Conservation (phyloP, 1,284 basidiomycete genomes). For the Apiotrichum porosum region DNA sequence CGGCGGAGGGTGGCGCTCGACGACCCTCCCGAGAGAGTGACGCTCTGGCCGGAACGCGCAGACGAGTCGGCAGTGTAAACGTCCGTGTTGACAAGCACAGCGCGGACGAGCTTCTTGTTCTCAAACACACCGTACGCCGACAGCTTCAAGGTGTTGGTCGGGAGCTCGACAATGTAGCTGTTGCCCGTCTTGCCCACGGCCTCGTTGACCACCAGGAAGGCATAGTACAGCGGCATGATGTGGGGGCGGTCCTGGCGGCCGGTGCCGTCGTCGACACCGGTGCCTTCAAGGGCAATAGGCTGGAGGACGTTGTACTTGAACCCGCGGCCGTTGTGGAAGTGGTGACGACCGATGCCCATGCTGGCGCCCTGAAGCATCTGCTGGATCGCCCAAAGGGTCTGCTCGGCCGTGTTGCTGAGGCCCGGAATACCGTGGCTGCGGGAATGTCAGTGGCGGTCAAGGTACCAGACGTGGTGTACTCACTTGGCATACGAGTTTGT, state of each 20-base stretch:
- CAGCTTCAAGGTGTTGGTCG: conserved; percentile 53
- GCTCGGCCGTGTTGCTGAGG: conserved; percentile 64
- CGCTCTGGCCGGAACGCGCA: background rate
- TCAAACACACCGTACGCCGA: conserved; percentile 64
- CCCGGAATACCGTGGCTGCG: conserved; percentile 58
- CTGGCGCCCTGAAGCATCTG: conserved; percentile 56
- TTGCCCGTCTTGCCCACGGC: conserved; percentile 50
- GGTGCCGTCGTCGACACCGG: conserved; percentile 54
- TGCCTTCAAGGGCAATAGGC: conserved; percentile 38
- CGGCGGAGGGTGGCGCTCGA: background rate
- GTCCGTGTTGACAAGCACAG: conserved; percentile 56
- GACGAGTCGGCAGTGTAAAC: conserved; percentile 2
- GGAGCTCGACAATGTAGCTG: conserved; percentile 55
- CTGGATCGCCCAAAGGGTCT: conserved; percentile 64
- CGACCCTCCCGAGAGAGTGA: background rate
- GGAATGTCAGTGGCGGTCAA: no score
- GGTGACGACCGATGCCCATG: conserved; percentile 45
- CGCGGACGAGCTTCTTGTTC: conserved; percentile 50
- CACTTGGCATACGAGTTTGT: conserved; percentile 2
- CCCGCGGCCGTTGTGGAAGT: conserved; percentile 52
- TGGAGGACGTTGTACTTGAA: conserved; percentile 49
- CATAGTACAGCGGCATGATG: conserved; percentile 61
- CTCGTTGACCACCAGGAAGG: conserved; percentile 54
- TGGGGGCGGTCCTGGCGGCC: conserved; percentile 45
- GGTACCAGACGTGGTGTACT: no score